Percentiles rank a stretch among this genome's conserved stretches.
These are phyloP conservation scores for Dovyalis caffra DNA, from an alignment of 345 rosid species.

Conservation along the genomic window DNA sequence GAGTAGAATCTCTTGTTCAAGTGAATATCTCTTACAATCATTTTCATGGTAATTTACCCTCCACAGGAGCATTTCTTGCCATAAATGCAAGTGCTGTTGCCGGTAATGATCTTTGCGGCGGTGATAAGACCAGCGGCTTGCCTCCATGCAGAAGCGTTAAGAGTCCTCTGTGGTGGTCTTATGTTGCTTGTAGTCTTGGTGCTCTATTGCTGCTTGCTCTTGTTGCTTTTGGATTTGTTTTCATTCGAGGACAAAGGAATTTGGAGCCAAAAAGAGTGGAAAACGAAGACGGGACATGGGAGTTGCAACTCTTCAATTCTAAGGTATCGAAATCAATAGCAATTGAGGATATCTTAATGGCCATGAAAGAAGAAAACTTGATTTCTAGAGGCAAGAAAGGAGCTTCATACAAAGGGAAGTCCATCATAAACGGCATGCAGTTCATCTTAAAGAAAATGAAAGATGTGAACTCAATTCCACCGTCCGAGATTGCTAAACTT, in stretches of 20 bases:
- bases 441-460: constrained; percentile 50
- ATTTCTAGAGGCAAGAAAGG: constrained; percentile 38
- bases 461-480: constrained; percentile 25
- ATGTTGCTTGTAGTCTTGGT: constrained; percentile 36
- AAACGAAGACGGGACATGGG: constrained; percentile 68
- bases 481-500: constrained; percentile 29
- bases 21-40: constrained; percentile 30
- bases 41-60: constrained; percentile 63
- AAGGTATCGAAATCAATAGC: constrained; percentile 41
- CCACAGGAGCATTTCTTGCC: constrained; percentile 72
- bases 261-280: constrained; percentile 52
- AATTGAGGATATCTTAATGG: constrained; percentile 39
- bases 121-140: constrained; percentile 38
- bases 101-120: constrained; percentile 71
- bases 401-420: constrained; percentile 31
- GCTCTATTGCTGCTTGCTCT: constrained; percentile 35
- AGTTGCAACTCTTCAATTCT: constrained; percentile 54
- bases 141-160: constrained; percentile 52
- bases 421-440: constrained; percentile 27
- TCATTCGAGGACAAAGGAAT: constrained; percentile 36
- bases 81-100: constrained; percentile 63
- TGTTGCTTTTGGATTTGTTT: constrained; percentile 27
- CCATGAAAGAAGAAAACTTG: constrained; percentile 46
- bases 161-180: constrained; percentile 48
- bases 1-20: constrained; percentile 26